Evolutionary conservation across 495 filamentous ascomycete species (phyloP).

Genomic region (Mycothermus thermophilus): DNA sequence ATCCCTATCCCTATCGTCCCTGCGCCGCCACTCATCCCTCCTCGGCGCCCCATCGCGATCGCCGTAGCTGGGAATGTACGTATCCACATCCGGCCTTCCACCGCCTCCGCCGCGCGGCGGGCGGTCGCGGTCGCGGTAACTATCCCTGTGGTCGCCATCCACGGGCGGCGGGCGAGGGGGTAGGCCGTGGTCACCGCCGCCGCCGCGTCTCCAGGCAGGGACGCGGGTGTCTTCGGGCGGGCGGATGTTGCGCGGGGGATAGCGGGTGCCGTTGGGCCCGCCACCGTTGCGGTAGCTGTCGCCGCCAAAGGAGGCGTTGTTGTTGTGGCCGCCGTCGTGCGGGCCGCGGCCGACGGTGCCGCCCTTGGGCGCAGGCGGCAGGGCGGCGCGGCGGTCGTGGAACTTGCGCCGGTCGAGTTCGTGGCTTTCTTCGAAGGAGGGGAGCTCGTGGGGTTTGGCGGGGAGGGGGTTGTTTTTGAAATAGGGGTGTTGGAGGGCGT

Average conservation of each 20-base stretch:
- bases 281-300: constrained; percentile 28
- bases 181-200: constrained; percentile 32
- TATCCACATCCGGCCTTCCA: constrained; percentile 36
- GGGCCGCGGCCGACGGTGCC: constrained; percentile 70
- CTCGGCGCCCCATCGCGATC: constrained; percentile 25
- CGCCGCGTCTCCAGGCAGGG: constrained; percentile 36
- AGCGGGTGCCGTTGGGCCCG: constrained; percentile 28
- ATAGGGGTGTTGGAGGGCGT: constrained; percentile 86
- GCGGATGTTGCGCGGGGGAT: constrained; percentile 19
- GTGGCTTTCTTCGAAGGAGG: constrained; percentile 84
- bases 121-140: constrained; percentile 23
- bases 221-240: constrained; percentile 30
- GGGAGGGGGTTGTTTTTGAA: constrained; percentile 71
- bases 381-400: constrained; percentile 58
- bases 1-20: constrained; percentile 32
- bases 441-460: constrained; percentile 66
- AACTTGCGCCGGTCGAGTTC: constrained; percentile 86
- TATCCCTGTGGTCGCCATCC: constrained; percentile 25
- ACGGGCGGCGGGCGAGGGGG: constrained; percentile 30
- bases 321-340: constrained; percentile 42
- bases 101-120: constrained; percentile 17
- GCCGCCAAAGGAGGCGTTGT: constrained; percentile 31
- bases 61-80: constrained; percentile 50
- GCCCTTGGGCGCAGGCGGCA: constrained; percentile 81
- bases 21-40: constrained; percentile 34